These are phyloP conservation scores for Psidium guajava DNA, from an alignment of 345 rosid species.

Conservation along the genomic window DNA sequence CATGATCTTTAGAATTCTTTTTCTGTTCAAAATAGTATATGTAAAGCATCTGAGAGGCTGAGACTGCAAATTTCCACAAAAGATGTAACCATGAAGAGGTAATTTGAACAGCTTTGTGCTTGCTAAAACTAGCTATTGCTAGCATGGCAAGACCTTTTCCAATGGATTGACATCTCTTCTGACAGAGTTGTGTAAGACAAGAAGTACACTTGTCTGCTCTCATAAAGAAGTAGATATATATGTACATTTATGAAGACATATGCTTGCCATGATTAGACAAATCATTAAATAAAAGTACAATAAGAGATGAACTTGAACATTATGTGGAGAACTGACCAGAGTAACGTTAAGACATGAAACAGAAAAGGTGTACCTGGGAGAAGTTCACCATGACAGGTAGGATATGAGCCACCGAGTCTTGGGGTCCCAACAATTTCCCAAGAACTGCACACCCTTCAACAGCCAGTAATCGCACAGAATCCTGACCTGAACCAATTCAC, in stretches of 20 bases:
- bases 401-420: constrained; percentile 74
- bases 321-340: neutral
- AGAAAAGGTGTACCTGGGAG: constrained; percentile 55
- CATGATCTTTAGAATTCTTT: neutral
- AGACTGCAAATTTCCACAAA: neutral
- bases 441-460: constrained; percentile 97
- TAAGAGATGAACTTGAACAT: neutral
- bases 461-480: constrained; percentile 92
- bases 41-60: neutral
- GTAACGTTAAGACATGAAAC: neutral
- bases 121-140: neutral
- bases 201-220: neutral
- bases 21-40: neutral
- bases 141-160: neutral
- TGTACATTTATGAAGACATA: neutral
- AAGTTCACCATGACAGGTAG: constrained; percentile 87
- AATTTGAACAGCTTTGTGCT: neutral
- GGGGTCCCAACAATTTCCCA: constrained; percentile 90
- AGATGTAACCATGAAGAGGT: neutral
- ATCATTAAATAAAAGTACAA: neutral
- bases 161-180: neutral
- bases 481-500: constrained; percentile 53
- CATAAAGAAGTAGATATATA: neutral
- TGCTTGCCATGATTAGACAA: neutral
- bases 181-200: neutral